Evolutionary conservation across 345 rosid species (phyloP).

Genomic region (Populus davidiana): DNA sequence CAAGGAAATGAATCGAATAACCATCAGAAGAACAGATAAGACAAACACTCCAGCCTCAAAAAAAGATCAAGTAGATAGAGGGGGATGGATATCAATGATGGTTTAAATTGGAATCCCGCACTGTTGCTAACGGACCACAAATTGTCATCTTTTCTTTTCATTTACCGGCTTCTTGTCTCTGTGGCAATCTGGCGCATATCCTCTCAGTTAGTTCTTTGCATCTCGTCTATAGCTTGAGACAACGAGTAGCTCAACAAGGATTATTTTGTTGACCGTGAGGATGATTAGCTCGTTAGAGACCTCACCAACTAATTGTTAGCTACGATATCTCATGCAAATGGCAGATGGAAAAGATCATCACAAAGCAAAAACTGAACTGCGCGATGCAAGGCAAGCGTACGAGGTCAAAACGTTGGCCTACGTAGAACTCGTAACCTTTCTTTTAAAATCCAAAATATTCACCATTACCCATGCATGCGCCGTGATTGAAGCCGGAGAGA

Average conservation of each 20-base stretch:
- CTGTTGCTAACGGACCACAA: too few species aligned
- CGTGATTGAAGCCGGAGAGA: background rate
- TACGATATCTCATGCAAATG: background rate
- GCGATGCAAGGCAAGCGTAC: background rate
- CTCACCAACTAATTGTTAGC: background rate
- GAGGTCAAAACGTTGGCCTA: background rate
- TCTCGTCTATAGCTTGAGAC: too few species aligned
- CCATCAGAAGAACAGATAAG: background rate
- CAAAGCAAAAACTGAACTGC: background rate
- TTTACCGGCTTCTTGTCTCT: too few species aligned
- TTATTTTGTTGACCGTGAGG: too few species aligned
- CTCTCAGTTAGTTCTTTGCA: too few species aligned
- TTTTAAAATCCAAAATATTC: background rate
- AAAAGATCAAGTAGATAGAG: background rate
- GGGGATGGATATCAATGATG: background rate
- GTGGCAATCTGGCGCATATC: too few species aligned
- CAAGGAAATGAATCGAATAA: slow-evolving; percentile 16
- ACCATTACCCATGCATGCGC: background rate
- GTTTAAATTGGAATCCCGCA: background rate
- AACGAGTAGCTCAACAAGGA: too few species aligned
- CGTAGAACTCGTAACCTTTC: background rate
- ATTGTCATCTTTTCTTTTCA: too few species aligned
- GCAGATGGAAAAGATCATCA: background rate
- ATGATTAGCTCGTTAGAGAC: too few species aligned
- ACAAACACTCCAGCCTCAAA: too few species aligned